Percentiles rank a stretch among this genome's conserved stretches.
Evolutionary conservation across 2,329 filamentous ascomycete genomes (phyloP).

Genomic region (Neofusicoccum parvum): DNA sequence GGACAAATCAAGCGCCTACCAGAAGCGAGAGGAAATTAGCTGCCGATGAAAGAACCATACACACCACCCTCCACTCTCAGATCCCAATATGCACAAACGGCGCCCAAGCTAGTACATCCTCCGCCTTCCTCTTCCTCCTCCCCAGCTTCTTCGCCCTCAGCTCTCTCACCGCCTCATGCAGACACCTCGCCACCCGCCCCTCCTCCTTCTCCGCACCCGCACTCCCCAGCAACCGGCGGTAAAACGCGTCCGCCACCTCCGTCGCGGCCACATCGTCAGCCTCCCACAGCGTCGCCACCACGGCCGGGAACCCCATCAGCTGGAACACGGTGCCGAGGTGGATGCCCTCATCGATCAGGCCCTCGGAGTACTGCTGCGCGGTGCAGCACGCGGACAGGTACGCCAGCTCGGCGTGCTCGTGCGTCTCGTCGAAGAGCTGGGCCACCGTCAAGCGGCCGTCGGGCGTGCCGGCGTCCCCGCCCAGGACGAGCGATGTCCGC

Average conservation of each 20-base stretch:
- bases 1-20: not conserved
- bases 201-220: not conserved
- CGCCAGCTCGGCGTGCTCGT: slow-evolving; percentile 29
- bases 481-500: slow-evolving; percentile 13
- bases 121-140: not conserved
- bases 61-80: not conserved
- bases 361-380: slow-evolving; percentile 29
- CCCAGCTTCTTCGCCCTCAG: slow-evolving; percentile 10
- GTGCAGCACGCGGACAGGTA: slow-evolving; percentile 45
- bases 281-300: slow-evolving; percentile 39
- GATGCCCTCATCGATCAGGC: slow-evolving; percentile 37
- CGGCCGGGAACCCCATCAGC: slow-evolving; percentile 38
- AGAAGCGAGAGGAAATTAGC: not conserved
- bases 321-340: slow-evolving; percentile 42
- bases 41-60: not conserved
- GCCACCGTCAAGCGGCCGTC: slow-evolving; percentile 15
- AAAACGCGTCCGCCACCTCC: slow-evolving; percentile 29
- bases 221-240: slow-evolving; percentile 24
- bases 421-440: not conserved
- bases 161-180: slow-evolving; percentile 23
- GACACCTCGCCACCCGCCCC: not conserved
- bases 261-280: slow-evolving; percentile 29
- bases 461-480: not conserved
- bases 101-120: slow-evolving; percentile 26
- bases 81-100: slow-evolving; percentile 30